phyloP scores from a whole-genome alignment of 78 protist genomes.

The Tieghemostelium lacteum region DNA sequence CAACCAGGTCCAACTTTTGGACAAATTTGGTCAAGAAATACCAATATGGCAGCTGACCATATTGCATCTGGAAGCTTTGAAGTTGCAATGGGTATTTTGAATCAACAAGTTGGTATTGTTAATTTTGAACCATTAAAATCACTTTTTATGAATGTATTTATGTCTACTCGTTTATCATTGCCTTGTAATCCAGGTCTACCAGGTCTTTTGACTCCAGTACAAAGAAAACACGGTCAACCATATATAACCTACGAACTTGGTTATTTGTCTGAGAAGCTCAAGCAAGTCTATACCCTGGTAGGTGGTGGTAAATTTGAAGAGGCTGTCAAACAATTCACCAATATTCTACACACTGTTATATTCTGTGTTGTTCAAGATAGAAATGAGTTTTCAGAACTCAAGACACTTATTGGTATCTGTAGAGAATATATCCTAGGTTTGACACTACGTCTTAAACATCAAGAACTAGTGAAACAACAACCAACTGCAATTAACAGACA shows the following conservation, averaged over 20 bases:
- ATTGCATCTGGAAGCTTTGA: conserved; percentile 95
- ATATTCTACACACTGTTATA: conserved; percentile 56
- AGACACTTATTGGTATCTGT: conserved; percentile 90
- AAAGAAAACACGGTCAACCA: conserved; percentile 54
- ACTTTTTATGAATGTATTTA: conserved; percentile 66
- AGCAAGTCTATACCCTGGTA: conserved; percentile 79
- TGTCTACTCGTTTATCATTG: conserved; percentile 50
- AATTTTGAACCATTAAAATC: conserved; percentile 92
- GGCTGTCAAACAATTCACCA: conserved; percentile 76
- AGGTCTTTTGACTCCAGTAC: conserved; percentile 40
- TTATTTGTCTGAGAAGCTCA: conserved; percentile 16
- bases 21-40: conserved; percentile 84
- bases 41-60: conserved; percentile 91
- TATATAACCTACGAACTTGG: conserved; percentile 6
- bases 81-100: conserved; percentile 87
- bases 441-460: conserved; percentile 83
- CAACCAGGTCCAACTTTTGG: conserved; percentile 62
- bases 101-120: conserved; percentile 91
- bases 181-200: background rate
- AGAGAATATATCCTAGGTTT: conserved; percentile 95
- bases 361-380: conserved; percentile 60
- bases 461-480: conserved; percentile 28
- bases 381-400: conserved; percentile 70
- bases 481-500: conserved; percentile 35
- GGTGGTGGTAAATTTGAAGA: conserved; percentile 92